These are phyloP conservation scores for Yamadazyma blattariae DNA, from an alignment of 1,139 yeast genomes.

Conservation along the genomic window DNA sequence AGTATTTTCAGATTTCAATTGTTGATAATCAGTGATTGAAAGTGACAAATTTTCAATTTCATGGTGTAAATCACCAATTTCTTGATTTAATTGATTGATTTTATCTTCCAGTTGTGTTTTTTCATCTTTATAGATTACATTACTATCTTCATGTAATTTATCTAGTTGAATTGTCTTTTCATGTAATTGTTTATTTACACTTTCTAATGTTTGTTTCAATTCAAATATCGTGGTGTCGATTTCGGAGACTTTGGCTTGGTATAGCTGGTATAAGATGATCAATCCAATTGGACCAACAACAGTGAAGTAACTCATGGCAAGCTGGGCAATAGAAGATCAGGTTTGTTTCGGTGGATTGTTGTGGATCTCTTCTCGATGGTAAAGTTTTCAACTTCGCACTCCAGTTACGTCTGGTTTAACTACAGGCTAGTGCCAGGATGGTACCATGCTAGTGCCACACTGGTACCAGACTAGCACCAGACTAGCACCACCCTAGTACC, in stretches of 20 bases:
- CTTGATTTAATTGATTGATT: background rate
- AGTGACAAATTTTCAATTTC: background rate
- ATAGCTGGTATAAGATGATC: constrained; percentile 24
- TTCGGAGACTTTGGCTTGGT: constrained; percentile 24
- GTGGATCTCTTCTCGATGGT: too few species aligned
- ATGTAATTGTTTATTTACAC: constrained; percentile 11
- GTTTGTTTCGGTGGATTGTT: too few species aligned
- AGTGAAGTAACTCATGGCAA: constrained; percentile 13
- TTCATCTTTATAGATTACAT: constrained; percentile 3
- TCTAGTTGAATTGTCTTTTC: constrained; percentile 5
- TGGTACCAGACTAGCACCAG: too few species aligned
- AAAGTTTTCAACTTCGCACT: background rate
- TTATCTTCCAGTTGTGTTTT: background rate
- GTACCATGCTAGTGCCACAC: too few species aligned
- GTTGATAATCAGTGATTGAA: background rate
- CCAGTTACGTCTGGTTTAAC: too few species aligned
- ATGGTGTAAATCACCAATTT: constrained; percentile 9
- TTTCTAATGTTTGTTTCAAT: constrained; percentile 6
- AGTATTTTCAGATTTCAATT: background rate
- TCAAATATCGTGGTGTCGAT: constrained; percentile 13
- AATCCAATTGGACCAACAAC: constrained; percentile 24
- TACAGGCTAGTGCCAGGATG: too few species aligned
- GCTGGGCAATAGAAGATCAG: background rate
- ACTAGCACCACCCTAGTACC: too few species aligned
- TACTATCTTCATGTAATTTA: constrained; percentile 2